Base-by-base conservation (phyloP, 1,284 basidiomycete genomes). In the Ustilago trichophora region DNA sequence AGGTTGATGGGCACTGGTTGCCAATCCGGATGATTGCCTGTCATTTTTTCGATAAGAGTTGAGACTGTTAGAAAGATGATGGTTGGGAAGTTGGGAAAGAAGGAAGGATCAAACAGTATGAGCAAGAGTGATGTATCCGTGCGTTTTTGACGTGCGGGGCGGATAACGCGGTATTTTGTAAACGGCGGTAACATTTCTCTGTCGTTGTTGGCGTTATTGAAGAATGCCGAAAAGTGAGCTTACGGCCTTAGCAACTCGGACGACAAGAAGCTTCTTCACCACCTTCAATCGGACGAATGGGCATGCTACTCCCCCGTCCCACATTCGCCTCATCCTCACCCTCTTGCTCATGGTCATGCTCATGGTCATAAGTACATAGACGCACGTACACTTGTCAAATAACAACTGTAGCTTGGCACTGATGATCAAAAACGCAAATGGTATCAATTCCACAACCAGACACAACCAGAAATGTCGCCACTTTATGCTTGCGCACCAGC, bases 401-500 rank as follows among this genome's bases (percentile, higher is more conserved):
- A n/a, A n/a, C n/a, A n/a, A n/a, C n/a, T n/a, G n/a, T n/a, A n/a
- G n/a, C n/a, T n/a, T n/a, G n/a, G n/a, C n/a, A n/a, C n/a, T n/a
- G n/a, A n/a, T n/a, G n/a, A n/a, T n/a, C n/a, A n/a, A n/a, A n/a
- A n/a, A n/a, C n/a, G n/a, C n/a, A n/a, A n/a, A n/a, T n/a, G n/a
- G n/a, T n/a, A n/a, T n/a, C n/a, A n/a, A n/a, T n/a, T n/a, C n/a
- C n/a, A n/a, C n/a, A n/a, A n/a, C n/a, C n/a, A n/a, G n/a, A n/a
- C n/a, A n/a, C n/a, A n/a, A n/a, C n/a, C n/a, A n/a, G n/a, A n/a
- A n/a, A n/a, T n/a, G n/a, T n/a, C n/a, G n/a, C n/a, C n/a, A n/a
- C n/a, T n/a, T n/a, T n/a, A n/a, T n/a, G 27, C 53, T 6, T 36
- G 32, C 4, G 13, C 34, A 6, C 63, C 67, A 45, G 58, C 31